These are phyloP conservation scores for Pseudogymnoascus sp. DNA, from an alignment of 2,329 filamentous ascomycete species.

Conservation along the genomic window DNA sequence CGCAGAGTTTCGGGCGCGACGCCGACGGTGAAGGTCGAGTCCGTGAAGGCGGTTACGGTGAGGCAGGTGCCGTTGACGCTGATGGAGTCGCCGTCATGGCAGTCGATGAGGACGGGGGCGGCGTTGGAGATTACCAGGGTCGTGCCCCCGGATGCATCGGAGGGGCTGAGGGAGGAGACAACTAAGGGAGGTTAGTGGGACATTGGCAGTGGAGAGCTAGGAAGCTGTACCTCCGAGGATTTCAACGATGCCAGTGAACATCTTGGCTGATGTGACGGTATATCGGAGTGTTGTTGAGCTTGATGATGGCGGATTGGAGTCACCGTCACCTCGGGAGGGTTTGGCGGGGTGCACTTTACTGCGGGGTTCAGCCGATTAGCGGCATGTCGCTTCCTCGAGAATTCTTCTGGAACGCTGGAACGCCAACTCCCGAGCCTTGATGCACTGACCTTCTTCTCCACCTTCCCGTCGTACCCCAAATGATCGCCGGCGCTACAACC, in stretches of 20 bases:
- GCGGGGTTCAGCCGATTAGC: conserved; percentile 6
- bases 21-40: conserved; percentile 71
- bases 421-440: conserved; percentile 1
- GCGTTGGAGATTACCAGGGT: conserved; percentile 76
- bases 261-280: conserved; percentile 30
- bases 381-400: conserved; percentile 1
- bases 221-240: conserved; percentile 71
- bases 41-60: conserved; percentile 69
- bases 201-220: conserved; percentile 25
- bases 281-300: conserved; percentile 2
- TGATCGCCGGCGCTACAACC: conserved; percentile 1
- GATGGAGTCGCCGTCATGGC: conserved; percentile 76
- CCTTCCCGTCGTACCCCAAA: background rate
- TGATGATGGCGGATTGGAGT: conserved; percentile 3
- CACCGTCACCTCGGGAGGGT: background rate
- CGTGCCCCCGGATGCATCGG: conserved; percentile 79
- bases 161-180: conserved; percentile 70
- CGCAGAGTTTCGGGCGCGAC: conserved; percentile 93
- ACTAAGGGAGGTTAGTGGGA: conserved; percentile 43
- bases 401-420: conserved; percentile 8
- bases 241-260: conserved; percentile 96
- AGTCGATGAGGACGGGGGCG: conserved; percentile 67
- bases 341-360: conserved; percentile 8
- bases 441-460: conserved; percentile 5
- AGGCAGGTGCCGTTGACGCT: conserved; percentile 92